Evolutionary conservation across 164 flowering plant genomes (phyloP).

Genomic region (Chimonanthus salicifolius): DNA sequence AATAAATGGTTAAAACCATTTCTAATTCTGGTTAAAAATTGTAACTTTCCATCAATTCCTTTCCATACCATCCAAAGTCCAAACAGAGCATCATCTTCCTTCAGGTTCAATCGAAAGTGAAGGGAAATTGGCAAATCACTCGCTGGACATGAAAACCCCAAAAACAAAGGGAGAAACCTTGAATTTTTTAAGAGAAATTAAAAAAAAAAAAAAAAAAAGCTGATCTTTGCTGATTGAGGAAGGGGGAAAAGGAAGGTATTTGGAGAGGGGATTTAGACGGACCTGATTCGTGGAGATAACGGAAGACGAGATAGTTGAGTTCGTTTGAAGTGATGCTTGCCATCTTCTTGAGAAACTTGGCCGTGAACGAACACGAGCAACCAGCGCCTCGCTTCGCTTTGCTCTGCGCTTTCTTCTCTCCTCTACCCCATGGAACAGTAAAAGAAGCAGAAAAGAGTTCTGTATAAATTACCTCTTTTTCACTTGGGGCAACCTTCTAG

Average conservation of each 20-base stretch:
- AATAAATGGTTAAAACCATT: no score
- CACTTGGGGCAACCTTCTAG: no score
- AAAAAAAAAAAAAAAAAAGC: no score
- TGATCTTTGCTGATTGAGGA: no score
- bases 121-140: not conserved
- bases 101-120: not conserved
- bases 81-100: no score
- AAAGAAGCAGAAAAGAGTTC: no score
- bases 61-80: no score
- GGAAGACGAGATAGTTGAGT: constrained; percentile 44
- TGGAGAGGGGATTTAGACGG: not conserved
- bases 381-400: not conserved
- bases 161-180: not conserved
- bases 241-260: not conserved
- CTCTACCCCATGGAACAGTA: not conserved
- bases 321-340: constrained; percentile 31
- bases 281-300: constrained; percentile 59
- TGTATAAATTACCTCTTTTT: no score
- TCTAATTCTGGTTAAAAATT: no score
- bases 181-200: no score
- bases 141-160: not conserved
- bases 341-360: not conserved
- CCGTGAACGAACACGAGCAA: not conserved
- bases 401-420: not conserved
- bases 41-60: no score